Conservation (phyloP, 2,329 filamentous ascomycete species). For the Penicillium rolfsii region DNA sequence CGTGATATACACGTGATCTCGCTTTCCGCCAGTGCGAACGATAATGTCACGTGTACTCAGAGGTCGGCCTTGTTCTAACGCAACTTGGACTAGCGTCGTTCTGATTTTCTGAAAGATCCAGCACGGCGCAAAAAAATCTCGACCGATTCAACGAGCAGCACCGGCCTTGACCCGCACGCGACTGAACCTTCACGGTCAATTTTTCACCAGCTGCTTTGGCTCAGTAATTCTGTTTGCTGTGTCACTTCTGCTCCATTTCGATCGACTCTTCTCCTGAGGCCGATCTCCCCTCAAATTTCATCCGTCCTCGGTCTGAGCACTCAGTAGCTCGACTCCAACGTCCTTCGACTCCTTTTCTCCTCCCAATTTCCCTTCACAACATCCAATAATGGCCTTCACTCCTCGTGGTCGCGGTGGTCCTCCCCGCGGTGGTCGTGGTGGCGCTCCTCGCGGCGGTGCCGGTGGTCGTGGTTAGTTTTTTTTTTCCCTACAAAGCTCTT, state of each 20-base stretch:
- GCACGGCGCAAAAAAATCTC: constrained; percentile 46
- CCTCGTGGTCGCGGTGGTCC: constrained; percentile 30
- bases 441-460: constrained; percentile 14
- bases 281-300: constrained; percentile 17
- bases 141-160: constrained; percentile 45
- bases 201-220: constrained; percentile 28
- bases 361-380: constrained; percentile 14
- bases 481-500: constrained; percentile 12
- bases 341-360: constrained; percentile 14
- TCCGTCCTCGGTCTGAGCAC: constrained; percentile 26
- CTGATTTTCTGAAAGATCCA: constrained; percentile 47
- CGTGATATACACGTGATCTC: constrained; percentile 30
- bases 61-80: constrained; percentile 27
- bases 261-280: constrained; percentile 21
- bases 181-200: constrained; percentile 33
- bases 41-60: constrained; percentile 30
- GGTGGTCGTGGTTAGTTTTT: constrained; percentile 31
- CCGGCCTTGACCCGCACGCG: constrained; percentile 39
- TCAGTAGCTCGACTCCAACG: constrained; percentile 29
- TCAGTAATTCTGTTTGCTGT: constrained; percentile 20
- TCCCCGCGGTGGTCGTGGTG: constrained; percentile 30
- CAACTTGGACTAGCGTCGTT: constrained; percentile 33
- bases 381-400: constrained; percentile 42
- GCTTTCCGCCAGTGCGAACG: constrained; percentile 11
- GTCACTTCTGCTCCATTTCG: constrained; percentile 17